Conservation (phyloP, 768 basidiomycete genomes). For the Trametes cubensis region DNA sequence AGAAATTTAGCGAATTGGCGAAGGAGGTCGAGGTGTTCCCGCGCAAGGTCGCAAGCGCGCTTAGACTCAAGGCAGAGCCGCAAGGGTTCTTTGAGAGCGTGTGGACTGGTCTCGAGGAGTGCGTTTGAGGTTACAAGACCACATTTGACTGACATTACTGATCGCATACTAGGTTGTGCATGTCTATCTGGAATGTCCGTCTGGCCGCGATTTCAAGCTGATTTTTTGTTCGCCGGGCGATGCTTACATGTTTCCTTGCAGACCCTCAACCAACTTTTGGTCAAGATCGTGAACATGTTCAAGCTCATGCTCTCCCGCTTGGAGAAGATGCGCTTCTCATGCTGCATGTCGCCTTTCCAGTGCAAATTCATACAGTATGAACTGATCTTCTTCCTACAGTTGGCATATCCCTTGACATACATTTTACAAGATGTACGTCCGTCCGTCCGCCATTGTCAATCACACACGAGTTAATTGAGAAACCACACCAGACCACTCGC, state of each 20-base stretch:
- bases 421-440: constrained; percentile 20
- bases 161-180: constrained; percentile 25
- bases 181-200: constrained; percentile 32
- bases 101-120: constrained; percentile 34
- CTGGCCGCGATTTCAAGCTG: not conserved
- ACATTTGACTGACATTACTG: not conserved
- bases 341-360: constrained; percentile 7
- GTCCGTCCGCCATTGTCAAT: not conserved
- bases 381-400: constrained; percentile 9
- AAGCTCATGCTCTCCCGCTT: constrained; percentile 30
- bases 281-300: constrained; percentile 29
- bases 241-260: constrained; percentile 4
- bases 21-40: constrained; percentile 34
- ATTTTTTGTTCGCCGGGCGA: no score
- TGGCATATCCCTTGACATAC: constrained; percentile 25
- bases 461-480: not conserved
- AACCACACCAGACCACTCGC: constrained; percentile 8
- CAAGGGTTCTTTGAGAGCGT: constrained; percentile 25
- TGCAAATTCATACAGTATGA: not conserved
- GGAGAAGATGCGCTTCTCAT: constrained; percentile 29
- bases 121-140: not conserved
- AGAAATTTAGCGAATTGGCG: constrained; percentile 28
- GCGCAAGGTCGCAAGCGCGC: constrained; percentile 31
- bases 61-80: constrained; percentile 32
- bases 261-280: constrained; percentile 27